Base-by-base conservation (phyloP, 257 asterid genomes). In the Ajuga chamaepitys region DNA sequence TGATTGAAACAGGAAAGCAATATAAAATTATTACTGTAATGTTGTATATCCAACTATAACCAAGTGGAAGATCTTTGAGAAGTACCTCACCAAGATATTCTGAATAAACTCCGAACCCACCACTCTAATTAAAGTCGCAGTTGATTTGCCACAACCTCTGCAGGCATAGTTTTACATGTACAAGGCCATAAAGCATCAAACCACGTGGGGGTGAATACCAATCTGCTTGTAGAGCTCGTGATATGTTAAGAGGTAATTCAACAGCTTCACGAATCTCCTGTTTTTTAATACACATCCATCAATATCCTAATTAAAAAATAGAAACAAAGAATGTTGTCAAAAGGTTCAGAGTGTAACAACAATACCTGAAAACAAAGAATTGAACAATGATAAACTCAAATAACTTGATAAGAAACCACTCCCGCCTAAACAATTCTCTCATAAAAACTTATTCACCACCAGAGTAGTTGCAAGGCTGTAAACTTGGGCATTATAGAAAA, bases 41-140 rank as follows among this genome's bases (percentile, higher is more conserved):
- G 53, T 86, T 83, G 70, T 22, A 24, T 22, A 24, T 9, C 46
- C 63, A 16, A 50, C 20, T 32, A 14, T 46, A 26, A 25, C 32
- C 64, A 17, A 30, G 58, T 58, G 14, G 10, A 7, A 50, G 13
- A 46, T 4, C 26, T 24, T 47, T 2, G 22, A 58, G 9, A 65
- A 12, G 32, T 81, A 86, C 94, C 89, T 86, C 89, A 24, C 94
- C 94, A 81, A 86, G 74, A 62, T 86, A 86, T 86, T 86, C 83
- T 86, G 94, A 62, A 86, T 89, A 28, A 85, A 82, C 62, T 55
- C 62, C 4, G 62, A 55, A 30, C 62, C 62, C 42, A 55, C 62
- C 44, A 55, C 62, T 67, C 83, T 88, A 11, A 60, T 40, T 17
- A 60, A 40, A 60, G 89, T 81, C 30, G 89, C 89, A 30, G 62